Percentiles rank a stretch among this genome's conserved stretches.
Evolutionary conservation across 257 asterid genomes (phyloP).

Genomic region (Solanum pinnatisectum): DNA sequence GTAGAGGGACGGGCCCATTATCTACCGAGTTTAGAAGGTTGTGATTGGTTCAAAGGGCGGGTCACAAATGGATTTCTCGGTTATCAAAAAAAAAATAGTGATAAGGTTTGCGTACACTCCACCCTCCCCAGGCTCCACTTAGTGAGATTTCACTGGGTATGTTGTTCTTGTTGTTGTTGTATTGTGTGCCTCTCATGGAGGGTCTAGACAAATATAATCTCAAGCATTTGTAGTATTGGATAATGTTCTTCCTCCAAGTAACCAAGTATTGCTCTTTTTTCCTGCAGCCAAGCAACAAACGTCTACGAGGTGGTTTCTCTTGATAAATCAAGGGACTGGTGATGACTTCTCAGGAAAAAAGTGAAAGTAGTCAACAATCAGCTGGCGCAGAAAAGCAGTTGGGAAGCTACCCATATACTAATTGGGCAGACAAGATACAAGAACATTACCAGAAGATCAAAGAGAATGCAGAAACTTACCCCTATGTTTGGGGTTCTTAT

Average conservation of each 20-base stretch:
- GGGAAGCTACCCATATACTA: constrained; percentile 10
- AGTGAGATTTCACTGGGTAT: background rate
- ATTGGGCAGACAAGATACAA: constrained; percentile 32
- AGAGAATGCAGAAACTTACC: constrained; percentile 71
- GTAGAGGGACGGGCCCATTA: no score
- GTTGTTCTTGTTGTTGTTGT: background rate
- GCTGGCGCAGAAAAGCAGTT: constrained; percentile 19
- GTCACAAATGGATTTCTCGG: no score
- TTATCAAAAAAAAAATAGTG: background rate
- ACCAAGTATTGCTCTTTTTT: background rate
- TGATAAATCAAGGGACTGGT: background rate
- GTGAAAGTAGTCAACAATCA: constrained; percentile 20
- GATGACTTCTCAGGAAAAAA: constrained; percentile 35
- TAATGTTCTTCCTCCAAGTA: background rate
- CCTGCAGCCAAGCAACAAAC: background rate
- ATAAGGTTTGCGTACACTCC: background rate
- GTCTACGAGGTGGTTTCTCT: background rate
- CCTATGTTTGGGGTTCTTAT: constrained; percentile 90
- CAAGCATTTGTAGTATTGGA: background rate
- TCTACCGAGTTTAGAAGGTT: no score
- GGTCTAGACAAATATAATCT: background rate
- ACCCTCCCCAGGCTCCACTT: background rate
- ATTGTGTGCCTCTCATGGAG: background rate
- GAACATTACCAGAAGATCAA: constrained; percentile 35
- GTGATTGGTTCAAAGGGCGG: no score